These are phyloP conservation scores for Quambalaria eucalypti DNA, from an alignment of 1,284 basidiomycete species.

Conservation along the genomic window DNA sequence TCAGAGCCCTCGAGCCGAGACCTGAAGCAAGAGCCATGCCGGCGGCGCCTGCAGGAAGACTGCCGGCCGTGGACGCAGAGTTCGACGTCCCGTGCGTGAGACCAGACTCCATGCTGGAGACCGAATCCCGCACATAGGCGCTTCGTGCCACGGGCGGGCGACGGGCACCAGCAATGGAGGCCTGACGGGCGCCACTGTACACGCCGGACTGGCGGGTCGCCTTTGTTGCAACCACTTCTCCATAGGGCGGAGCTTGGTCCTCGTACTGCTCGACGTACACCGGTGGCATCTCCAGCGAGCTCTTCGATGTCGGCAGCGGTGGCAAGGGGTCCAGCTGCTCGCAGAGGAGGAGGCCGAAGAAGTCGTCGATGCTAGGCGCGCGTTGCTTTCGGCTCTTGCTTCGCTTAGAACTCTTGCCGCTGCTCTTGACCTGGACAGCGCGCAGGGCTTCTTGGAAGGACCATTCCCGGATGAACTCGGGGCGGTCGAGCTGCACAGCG, in stretches of 20 bases:
- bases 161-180: not conserved
- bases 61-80: not conserved
- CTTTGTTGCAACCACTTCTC: not conserved
- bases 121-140: conserved; percentile 23
- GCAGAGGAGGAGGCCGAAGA: conserved; percentile 28
- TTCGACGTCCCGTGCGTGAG: not conserved
- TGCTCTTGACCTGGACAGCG: conserved; percentile 4
- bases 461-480: conserved; percentile 37
- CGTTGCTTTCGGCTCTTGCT: not conserved
- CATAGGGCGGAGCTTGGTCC: not conserved
- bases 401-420: not conserved
- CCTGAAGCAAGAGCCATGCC: not conserved
- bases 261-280: conserved; percentile 16
- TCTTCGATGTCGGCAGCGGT: conserved; percentile 18
- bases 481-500: conserved; percentile 8
- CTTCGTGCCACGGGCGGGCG: conserved; percentile 28
- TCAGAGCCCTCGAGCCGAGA: conserved; percentile 17
- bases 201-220: not conserved
- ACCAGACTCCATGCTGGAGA: conserved; percentile 6
- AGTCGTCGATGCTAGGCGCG: conserved; percentile 23
- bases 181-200: not conserved
- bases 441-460: conserved; percentile 14
- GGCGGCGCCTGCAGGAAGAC: not conserved
- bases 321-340: conserved; percentile 17
- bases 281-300: conserved; percentile 32